A percentile compares a stretch with the other conserved stretches of the same genome.
These are phyloP conservation scores for Thielaviopsis ethacetica DNA, from an alignment of 2,329 filamentous ascomycete species.

Conservation along the genomic window DNA sequence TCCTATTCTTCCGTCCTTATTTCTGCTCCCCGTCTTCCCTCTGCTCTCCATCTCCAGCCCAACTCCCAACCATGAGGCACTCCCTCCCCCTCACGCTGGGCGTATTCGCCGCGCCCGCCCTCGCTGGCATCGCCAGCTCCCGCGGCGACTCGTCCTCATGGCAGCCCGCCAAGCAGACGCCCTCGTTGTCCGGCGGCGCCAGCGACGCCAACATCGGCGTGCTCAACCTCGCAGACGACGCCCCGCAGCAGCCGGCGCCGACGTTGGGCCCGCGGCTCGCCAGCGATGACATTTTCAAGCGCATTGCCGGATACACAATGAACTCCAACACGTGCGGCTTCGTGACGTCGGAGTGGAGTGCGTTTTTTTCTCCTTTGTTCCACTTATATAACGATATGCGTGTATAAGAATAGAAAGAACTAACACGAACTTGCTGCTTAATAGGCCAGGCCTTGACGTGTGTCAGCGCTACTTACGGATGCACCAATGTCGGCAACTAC, in stretches of 20 bases:
- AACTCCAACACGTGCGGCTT: slow-evolving; percentile 19
- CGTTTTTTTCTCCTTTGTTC: slow-evolving; percentile 14
- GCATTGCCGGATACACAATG: slow-evolving; percentile 18
- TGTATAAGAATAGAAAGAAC: too few species aligned
- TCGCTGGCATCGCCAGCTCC: slow-evolving; percentile 15
- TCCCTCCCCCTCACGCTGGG: background rate
- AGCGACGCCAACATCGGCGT: background rate
- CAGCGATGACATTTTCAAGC: slow-evolving; percentile 17
- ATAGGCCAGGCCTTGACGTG: slow-evolving; percentile 2
- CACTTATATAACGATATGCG: too few species aligned
- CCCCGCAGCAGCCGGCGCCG: slow-evolving; percentile 18
- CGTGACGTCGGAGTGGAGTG: slow-evolving; percentile 16
- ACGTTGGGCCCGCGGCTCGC: slow-evolving; percentile 18
- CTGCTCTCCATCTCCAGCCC: background rate
- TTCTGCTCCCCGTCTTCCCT: background rate
- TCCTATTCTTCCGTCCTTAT: background rate
- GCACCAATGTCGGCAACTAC: slow-evolving; percentile 15
- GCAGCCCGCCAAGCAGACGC: slow-evolving; percentile 18
- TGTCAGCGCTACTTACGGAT: slow-evolving; percentile 17
- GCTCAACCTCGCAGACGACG: slow-evolving; percentile 15
- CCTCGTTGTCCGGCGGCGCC: slow-evolving; percentile 1
- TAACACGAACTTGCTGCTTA: background rate
- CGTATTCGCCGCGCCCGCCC: slow-evolving; percentile 10
- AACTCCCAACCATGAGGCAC: background rate
- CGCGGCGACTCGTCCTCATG: slow-evolving; percentile 17